Evolutionary conservation across 1,284 basidiomycete genomes (phyloP).

Genomic region (Ustilago esculenta): DNA sequence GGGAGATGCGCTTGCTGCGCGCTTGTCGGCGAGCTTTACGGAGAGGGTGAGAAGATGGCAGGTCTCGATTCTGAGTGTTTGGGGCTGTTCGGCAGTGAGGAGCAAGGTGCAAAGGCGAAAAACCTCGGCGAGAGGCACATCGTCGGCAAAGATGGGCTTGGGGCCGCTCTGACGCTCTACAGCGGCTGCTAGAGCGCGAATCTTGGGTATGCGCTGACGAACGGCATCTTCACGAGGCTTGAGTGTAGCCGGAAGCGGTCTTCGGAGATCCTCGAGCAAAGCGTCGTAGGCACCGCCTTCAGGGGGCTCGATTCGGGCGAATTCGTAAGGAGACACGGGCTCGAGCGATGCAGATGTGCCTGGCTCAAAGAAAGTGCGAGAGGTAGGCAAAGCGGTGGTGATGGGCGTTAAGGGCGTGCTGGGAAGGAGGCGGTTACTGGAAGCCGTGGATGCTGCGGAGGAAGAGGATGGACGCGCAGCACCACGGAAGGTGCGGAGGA

Average conservation of each 20-base stretch:
- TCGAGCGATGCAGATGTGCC: conserved; percentile 21
- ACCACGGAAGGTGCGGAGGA: conserved; percentile 40
- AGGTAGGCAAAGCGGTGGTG: conserved; percentile 32
- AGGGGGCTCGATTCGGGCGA: conserved; percentile 30
- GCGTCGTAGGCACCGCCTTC: conserved; percentile 28
- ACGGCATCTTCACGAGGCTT: conserved; percentile 38
- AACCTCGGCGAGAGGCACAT: conserved; percentile 48
- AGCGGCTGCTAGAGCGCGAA: conserved; percentile 44
- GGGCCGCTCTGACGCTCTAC: conserved; percentile 41
- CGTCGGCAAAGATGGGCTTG: conserved; percentile 33
- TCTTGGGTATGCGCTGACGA: conserved; percentile 31
- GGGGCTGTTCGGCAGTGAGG: conserved; percentile 47
- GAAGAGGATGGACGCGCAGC: conserved; percentile 22
- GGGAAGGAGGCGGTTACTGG: conserved; percentile 27
- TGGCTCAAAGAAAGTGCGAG: conserved; percentile 18
- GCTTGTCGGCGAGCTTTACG: conserved; percentile 49
- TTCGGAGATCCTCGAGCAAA: conserved; percentile 34
- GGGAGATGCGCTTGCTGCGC: conserved; percentile 43
- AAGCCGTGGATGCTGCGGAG: conserved; percentile 6
- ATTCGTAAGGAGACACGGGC: conserved; percentile 37
- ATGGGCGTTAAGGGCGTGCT: conserved; percentile 37
- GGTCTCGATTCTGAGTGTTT: conserved; percentile 41
- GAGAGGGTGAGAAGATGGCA: conserved; percentile 48
- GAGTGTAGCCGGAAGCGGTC: conserved; percentile 39
- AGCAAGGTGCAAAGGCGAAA: conserved; percentile 48